These are phyloP conservation scores for Biancaea sappan DNA, from an alignment of 306 rosid species.

Conservation along the genomic window DNA sequence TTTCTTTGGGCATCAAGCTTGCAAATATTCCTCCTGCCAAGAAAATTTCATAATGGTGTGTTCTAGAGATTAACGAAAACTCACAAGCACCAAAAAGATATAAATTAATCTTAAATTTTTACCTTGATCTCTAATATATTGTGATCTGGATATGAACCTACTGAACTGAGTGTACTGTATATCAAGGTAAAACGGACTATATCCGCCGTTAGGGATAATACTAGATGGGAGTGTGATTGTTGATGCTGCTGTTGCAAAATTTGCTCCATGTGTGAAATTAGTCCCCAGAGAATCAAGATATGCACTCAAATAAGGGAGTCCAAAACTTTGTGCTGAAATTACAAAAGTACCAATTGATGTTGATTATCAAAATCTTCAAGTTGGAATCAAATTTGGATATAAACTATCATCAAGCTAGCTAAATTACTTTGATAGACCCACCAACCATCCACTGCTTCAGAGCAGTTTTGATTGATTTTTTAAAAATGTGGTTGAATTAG, in stretches of 20 bases:
- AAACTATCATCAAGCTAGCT: too few species aligned
- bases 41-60: background rate
- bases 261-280: slow-evolving; percentile 12
- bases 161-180: slow-evolving; percentile 41
- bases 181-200: slow-evolving; percentile 51
- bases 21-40: slow-evolving; percentile 3
- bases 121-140: slow-evolving; percentile 37
- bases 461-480: too few species aligned
- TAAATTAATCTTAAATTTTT: background rate
- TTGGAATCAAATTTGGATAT: background rate
- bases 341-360: background rate
- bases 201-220: slow-evolving; percentile 23
- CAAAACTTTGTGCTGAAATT: background rate
- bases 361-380: background rate
- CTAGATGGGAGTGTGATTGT: slow-evolving; percentile 33
- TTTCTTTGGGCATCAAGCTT: background rate
- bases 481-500: too few species aligned
- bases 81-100: background rate
- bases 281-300: background rate
- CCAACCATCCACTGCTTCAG: too few species aligned
- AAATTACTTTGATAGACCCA: too few species aligned
- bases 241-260: slow-evolving; percentile 43
- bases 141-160: slow-evolving; percentile 28
- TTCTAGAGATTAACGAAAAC: background rate
- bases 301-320: background rate